phyloP scores from a whole-genome alignment of 108 stramenopile genomes.

The Nannochloropsis gaditana region DNA sequence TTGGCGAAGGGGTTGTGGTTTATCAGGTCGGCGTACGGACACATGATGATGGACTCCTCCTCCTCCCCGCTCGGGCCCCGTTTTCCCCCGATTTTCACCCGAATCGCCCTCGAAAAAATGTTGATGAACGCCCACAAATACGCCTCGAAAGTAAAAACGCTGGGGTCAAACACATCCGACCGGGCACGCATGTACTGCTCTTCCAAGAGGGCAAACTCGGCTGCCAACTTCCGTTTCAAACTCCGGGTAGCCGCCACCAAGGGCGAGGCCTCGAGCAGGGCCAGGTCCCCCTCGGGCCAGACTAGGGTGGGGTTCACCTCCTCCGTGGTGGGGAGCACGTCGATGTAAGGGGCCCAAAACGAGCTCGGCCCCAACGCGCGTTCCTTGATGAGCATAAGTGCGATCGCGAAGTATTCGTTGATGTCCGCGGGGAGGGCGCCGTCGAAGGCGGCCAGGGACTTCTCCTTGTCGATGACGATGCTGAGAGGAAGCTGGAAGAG shows the following conservation, averaged over 20 bases:
- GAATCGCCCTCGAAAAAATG: conserved; percentile 80
- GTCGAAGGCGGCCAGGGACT: conserved; percentile 46
- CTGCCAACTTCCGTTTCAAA: conserved; percentile 74
- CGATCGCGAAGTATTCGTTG: conserved; percentile 89
- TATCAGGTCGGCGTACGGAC: conserved; percentile 91
- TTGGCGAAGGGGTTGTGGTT: conserved; percentile 80
- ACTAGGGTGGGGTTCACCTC: conserved; percentile 76
- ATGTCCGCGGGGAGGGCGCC: conserved; percentile 67
- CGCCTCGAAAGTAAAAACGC: conserved; percentile 69
- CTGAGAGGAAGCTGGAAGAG: conserved; percentile 72
- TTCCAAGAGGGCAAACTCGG: conserved; percentile 70
- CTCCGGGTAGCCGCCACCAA: conserved; percentile 74
- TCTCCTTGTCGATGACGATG: conserved; percentile 73
- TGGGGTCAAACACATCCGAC: conserved; percentile 66
- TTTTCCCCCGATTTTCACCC: conserved; percentile 41
- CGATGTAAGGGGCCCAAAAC: conserved; percentile 75
- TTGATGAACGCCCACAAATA: conserved; percentile 93
- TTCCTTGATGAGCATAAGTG: conserved; percentile 82
- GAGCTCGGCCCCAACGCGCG: conserved; percentile 64
- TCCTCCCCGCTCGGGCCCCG: conserved; percentile 16
- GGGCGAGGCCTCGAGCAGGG: conserved; percentile 75
- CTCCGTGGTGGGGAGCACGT: conserved; percentile 68
- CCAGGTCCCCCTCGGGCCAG: conserved; percentile 82
- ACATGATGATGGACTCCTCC: conserved; percentile 71
- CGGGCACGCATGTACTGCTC: conserved; percentile 57